These are phyloP conservation scores for Pezicula carpinea DNA, from an alignment of 2,329 filamentous ascomycete species.

Conservation along the genomic window DNA sequence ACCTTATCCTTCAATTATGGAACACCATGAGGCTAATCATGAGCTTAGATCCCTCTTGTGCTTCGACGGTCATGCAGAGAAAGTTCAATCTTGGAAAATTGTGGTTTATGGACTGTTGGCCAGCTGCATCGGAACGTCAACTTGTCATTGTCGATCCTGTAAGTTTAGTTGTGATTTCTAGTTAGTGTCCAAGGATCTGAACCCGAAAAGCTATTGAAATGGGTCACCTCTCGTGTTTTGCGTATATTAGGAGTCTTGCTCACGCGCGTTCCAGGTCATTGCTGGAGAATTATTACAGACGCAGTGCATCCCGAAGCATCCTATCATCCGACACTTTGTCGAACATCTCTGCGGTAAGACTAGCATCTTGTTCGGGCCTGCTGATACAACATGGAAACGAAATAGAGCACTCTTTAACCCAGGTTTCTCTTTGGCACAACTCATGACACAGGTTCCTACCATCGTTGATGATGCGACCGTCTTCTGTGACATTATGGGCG, in stretches of 20 bases:
- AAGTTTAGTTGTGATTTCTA: background rate
- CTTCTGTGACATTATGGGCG: conserved; percentile 1
- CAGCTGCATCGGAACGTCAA: background rate
- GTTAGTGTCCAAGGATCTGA: too few species aligned
- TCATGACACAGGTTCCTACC: conserved; percentile 2
- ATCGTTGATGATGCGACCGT: conserved; percentile 7
- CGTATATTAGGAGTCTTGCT: background rate
- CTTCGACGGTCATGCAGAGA: background rate
- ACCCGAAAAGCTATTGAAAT: background rate
- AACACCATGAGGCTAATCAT: background rate
- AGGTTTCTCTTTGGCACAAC: conserved; percentile 6
- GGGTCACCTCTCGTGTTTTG: background rate
- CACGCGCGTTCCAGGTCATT: background rate
- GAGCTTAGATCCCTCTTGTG: background rate
- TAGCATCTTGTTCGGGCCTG: background rate
- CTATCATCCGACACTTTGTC: background rate
- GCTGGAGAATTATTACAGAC: background rate
- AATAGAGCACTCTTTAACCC: conserved; percentile 8
- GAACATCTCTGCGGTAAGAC: conserved; percentile 2
- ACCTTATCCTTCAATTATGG: background rate
- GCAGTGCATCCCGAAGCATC: background rate
- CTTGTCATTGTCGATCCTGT: background rate
- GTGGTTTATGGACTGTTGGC: background rate
- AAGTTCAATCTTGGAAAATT: conserved; percentile 3
- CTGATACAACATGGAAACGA: conserved; percentile 7